Evolutionary conservation across 2,329 filamentous ascomycete species (phyloP).

Genomic region (Huntiella abstrusa): DNA sequence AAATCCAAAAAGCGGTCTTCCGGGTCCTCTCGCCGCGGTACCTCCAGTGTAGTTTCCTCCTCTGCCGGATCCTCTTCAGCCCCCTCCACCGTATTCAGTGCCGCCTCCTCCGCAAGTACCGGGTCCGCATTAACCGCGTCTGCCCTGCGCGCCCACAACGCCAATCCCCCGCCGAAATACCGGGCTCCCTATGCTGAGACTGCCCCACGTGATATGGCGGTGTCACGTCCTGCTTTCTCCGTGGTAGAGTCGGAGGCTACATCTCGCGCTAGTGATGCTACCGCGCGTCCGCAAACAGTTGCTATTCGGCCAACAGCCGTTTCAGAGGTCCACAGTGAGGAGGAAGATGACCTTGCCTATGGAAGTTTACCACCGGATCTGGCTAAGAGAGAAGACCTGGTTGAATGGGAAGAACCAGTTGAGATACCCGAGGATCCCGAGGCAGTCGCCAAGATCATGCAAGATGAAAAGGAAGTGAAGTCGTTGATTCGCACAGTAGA

Average conservation of each 20-base stretch:
- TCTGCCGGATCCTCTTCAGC: not conserved
- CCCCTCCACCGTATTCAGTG: slow-evolving; percentile 12
- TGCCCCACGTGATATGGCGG: slow-evolving; percentile 14
- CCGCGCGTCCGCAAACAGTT: not conserved
- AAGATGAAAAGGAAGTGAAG: slow-evolving; percentile 36
- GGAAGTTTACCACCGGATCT: slow-evolving; percentile 61
- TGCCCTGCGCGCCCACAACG: slow-evolving; percentile 34
- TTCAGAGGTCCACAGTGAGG: slow-evolving; percentile 25
- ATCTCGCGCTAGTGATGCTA: slow-evolving; percentile 16
- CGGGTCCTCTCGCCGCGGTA: slow-evolving; percentile 12
- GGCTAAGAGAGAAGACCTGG: slow-evolving; percentile 26
- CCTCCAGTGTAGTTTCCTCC: slow-evolving; percentile 10
- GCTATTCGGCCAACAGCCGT: not conserved
- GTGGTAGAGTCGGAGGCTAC: slow-evolving; percentile 16
- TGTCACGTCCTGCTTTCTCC: slow-evolving; percentile 17
- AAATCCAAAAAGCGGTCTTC: slow-evolving; percentile 9
- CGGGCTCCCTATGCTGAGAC: slow-evolving; percentile 26
- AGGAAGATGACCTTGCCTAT: slow-evolving; percentile 87
- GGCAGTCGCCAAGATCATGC: slow-evolving; percentile 23
- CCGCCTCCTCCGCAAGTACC: slow-evolving; percentile 10
- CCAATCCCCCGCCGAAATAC: slow-evolving; percentile 17
- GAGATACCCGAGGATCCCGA: slow-evolving; percentile 18
- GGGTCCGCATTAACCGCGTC: slow-evolving; percentile 27
- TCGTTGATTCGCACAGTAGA: slow-evolving; percentile 58
- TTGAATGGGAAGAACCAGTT: slow-evolving; percentile 5